A percentile compares a stretch with the other conserved stretches of the same genome.
These are phyloP conservation scores for Chimonanthus salicifolius DNA, from an alignment of 164 flowering plant genomes.

Conservation along the genomic window DNA sequence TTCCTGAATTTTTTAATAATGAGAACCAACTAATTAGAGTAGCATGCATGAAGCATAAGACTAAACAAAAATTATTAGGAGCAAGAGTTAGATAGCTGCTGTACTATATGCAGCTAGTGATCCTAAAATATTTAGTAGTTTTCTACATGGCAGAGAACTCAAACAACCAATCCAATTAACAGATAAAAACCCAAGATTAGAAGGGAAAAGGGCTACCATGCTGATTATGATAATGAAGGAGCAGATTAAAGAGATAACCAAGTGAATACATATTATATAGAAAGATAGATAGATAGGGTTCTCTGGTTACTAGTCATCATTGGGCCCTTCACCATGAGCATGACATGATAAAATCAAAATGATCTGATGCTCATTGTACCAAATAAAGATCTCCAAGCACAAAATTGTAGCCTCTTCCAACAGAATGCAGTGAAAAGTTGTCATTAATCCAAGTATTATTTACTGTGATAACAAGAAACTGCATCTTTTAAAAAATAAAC, in stretches of 20 bases:
- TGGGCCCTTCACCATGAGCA: neutral
- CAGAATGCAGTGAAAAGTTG: neutral
- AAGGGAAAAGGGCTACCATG: neutral
- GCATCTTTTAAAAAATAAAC: neutral
- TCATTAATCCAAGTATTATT: neutral
- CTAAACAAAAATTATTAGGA: neutral
- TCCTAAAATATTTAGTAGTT: neutral
- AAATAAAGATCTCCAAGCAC: neutral
- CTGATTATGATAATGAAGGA: no score
- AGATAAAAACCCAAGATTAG: neutral
- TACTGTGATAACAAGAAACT: neutral
- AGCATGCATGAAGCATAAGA: conserved; percentile 2
- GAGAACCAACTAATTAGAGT: conserved; percentile 11
- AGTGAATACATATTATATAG: neutral
- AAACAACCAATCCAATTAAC: neutral
- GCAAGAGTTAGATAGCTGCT: neutral
- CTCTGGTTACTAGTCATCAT: neutral
- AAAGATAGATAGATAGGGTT: no score
- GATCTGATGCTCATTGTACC: neutral
- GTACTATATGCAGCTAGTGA: neutral
- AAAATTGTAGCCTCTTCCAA: neutral
- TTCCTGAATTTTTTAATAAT: conserved; percentile 36
- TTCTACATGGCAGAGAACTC: neutral
- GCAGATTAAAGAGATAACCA: no score
- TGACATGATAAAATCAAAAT: neutral